These are phyloP conservation scores for Lactifluus subvellereus DNA, from an alignment of 768 basidiomycete genomes.

Conservation along the genomic window DNA sequence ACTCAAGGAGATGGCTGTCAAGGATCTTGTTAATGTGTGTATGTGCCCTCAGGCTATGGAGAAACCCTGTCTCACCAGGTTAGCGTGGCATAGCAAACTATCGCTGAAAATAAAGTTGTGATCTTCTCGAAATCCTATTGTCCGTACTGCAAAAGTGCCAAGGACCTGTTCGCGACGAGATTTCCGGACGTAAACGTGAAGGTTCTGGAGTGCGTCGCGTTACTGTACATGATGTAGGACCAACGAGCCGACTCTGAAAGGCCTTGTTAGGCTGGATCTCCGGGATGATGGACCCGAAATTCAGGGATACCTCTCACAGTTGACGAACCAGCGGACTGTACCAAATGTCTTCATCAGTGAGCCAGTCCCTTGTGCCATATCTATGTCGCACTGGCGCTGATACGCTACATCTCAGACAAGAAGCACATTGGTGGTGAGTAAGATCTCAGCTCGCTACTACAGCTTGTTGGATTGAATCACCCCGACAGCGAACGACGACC, in stretches of 20 bases:
- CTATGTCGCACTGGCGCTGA: not conserved
- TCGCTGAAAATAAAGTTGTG: conserved; percentile 36
- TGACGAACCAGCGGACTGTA: conserved; percentile 66
- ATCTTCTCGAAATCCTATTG: conserved; percentile 39
- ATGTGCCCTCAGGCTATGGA: not conserved
- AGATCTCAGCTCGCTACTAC: not conserved
- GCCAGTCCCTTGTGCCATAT: conserved; percentile 18
- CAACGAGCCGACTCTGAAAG: not conserved
- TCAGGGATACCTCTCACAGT: conserved; percentile 56
- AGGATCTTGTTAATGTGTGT: conserved; percentile 39
- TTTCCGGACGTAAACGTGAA: conserved; percentile 31
- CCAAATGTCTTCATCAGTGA: conserved; percentile 74
- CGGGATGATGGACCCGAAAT: conserved; percentile 54
- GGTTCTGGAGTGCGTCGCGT: conserved; percentile 34
- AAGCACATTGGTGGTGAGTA: conserved; percentile 52
- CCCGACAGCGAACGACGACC: conserved; percentile 19
- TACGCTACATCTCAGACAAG: conserved; percentile 33
- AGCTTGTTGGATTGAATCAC: not conserved
- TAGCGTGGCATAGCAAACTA: conserved; percentile 28
- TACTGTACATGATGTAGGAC: not conserved
- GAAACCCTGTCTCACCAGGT: not conserved
- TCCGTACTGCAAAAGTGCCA: conserved; percentile 40
- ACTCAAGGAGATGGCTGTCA: conserved; percentile 30
- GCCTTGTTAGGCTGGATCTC: conserved; percentile 46
- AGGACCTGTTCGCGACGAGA: conserved; percentile 32